Evolutionary conservation across 2,329 filamentous ascomycete species (phyloP).

Genomic region (Biscogniauxia marginata): DNA sequence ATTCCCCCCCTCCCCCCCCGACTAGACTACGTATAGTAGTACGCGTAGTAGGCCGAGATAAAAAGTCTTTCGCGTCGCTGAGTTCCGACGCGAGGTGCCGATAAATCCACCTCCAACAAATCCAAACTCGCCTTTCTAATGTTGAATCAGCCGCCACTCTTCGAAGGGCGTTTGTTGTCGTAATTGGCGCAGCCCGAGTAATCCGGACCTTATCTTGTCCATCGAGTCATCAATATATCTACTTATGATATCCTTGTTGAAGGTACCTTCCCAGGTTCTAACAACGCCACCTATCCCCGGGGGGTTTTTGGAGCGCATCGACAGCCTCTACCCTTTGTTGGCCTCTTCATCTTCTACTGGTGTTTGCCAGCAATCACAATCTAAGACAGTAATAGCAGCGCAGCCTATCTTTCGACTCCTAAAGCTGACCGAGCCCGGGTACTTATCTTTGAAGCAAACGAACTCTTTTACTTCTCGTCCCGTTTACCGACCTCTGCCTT

Average conservation of each 20-base stretch:
- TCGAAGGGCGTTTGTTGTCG: background rate
- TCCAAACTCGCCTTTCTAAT: background rate
- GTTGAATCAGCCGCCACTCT: background rate
- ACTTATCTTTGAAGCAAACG: background rate
- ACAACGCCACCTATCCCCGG: too few species aligned
- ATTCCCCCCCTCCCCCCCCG: background rate
- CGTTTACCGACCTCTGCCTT: background rate
- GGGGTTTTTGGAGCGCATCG: too few species aligned
- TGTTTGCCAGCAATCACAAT: background rate
- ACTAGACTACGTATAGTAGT: background rate
- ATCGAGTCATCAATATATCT: too few species aligned
- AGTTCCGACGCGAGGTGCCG: background rate
- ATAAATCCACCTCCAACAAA: background rate
- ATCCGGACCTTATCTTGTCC: too few species aligned
- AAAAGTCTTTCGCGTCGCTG: background rate
- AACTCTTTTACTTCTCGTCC: background rate
- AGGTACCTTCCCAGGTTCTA: too few species aligned
- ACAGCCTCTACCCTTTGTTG: too few species aligned
- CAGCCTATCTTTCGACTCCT: background rate
- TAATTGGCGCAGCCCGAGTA: background rate
- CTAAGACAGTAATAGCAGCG: too few species aligned
- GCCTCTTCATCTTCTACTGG: background rate
- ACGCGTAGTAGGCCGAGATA: background rate
- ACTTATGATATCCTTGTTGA: too few species aligned
- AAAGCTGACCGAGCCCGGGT: background rate